A percentile compares a stretch with the other conserved stretches of the same genome.
phyloP scores from a whole-genome alignment of 768 basidiomycete species.

The Hemileccinum impolitum region DNA sequence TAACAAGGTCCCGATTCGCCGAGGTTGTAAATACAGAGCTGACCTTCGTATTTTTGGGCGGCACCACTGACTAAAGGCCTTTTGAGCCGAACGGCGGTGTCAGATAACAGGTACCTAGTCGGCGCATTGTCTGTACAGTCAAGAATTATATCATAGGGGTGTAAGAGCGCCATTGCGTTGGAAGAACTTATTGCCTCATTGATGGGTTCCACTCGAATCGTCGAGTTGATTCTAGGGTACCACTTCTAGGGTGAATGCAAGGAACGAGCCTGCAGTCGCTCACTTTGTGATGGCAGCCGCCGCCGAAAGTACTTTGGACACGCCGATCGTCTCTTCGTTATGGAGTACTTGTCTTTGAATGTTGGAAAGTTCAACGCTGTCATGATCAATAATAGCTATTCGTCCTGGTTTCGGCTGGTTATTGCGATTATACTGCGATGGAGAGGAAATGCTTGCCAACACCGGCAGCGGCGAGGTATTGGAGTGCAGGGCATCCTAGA shows the following conservation, averaged over 20 bases:
- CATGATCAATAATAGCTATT: constrained; percentile 86
- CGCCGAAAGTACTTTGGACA: constrained; percentile 81
- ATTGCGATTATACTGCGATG: background rate
- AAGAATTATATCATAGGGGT: constrained; percentile 69
- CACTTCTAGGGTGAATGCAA: constrained; percentile 1
- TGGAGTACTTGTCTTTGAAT: constrained; percentile 94
- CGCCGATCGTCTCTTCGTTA: constrained; percentile 64
- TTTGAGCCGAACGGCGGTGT: constrained; percentile 69
- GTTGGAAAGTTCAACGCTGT: constrained; percentile 84
- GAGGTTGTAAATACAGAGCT: constrained; percentile 73
- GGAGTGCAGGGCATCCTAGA: constrained; percentile 91
- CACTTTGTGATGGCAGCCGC: constrained; percentile 66
- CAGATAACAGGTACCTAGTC: constrained; percentile 90
- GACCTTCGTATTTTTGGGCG: constrained; percentile 82
- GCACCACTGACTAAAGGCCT: constrained; percentile 91
- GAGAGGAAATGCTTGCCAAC: constrained; percentile 56
- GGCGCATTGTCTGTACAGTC: constrained; percentile 95
- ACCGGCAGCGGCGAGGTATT: constrained; percentile 91
- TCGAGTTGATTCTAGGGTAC: constrained; percentile 66
- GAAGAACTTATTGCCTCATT: constrained; percentile 49
- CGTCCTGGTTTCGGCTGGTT: constrained; percentile 48
- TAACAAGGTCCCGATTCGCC: constrained; percentile 81
- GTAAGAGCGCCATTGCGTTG: constrained; percentile 64
- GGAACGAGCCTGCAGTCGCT: background rate
- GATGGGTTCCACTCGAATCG: constrained; percentile 55